Base-by-base conservation (phyloP, 164 flowering plant species). In the Amborella trichopoda region DNA sequence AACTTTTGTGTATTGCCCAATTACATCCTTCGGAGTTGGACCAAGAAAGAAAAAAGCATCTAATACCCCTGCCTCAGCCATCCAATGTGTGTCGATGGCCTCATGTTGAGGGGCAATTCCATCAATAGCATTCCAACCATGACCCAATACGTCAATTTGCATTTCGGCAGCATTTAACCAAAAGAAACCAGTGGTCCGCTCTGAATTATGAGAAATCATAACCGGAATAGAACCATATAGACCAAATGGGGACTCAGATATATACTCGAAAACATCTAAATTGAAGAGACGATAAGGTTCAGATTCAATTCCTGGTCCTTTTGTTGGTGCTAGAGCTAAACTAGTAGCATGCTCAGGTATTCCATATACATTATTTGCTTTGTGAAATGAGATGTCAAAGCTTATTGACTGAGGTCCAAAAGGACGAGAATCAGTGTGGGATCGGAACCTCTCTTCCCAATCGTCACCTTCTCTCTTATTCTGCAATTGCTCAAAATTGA, bases 81-180 rank as follows among this genome's bases (percentile, higher is more conserved):
- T 93, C 99, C 99, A 88, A 28, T 82, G 57, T 1, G 96, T 88
- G 61, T 93, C 99, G 17, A 93, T 70, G 8, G 66, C 70, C 54
- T 75, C 66, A 4, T 54, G 65, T 0, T 83, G 69, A 23, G 81
- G 82, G 38, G 74, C 46, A 51, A 80, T 67, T 18, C 67, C 69
- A 10, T 71, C 60, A 25, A 70, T 84, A 0, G 80, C 75, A 62
- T 83, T 74, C 95, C 99, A 83, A 1, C 95, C 99, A 9, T 66
- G 49, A 0, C 69, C 79, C 23, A 88, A 58, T 37, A 93, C 96
- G 68, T 93, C 99, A 68, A 93, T 88, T 69, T 93, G 99, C 96
- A 93, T 93, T 37, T 93, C 96, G 19, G 99, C 99, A 16, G 99
- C 89, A 75, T 93, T 93, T 66, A 93, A 63, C 99, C 96, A 88